Base-by-base conservation (phyloP, 495 filamentous ascomycete genomes). In the Penicillium diatomitis region DNA sequence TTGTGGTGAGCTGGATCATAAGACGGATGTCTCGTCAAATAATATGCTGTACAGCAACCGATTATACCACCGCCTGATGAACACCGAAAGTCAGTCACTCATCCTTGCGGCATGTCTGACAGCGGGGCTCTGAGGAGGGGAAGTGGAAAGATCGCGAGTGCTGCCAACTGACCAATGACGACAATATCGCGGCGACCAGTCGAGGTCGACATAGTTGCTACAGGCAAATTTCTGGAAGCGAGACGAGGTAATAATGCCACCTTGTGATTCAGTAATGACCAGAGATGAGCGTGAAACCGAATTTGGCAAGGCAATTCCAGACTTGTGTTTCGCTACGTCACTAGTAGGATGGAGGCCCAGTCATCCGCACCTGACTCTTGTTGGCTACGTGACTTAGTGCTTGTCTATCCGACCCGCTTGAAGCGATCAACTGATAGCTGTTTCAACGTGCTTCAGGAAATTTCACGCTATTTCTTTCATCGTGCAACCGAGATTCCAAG, bases 21-120 rank as follows among this genome's bases (percentile, higher is more conserved):
- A 27, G 79, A 80, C 8, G 87, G 86, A 66, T 98, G 92, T 51
- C 88, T 84, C 2, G 89, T 91, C 9, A 98, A 73, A 62, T 85
- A 97, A 67, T 98, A 98, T 45, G 92, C 92, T 9, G 88, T 88
- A 47, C 88, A 92, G 65, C 83, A 86, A 57, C 92, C 92, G 59
- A 98, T 95, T 48, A 98, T 90, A 60, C 92, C 92, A 56, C 91
- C 92, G 55, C 92, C 91, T 90, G 28, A 20, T 6, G 32, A 41
- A 41, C 10, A 32, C 32, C 41, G 12, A 41, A 28, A 8, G 39
- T 5, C 28, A 48, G 41, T 64, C 37, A 67, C 51, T 10, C 37
- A 9, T 46, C 32, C 37, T 28, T 47, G 20, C 20, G 2, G 20
- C 20, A 2, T 20, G 20, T 20, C 20, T 20, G 20, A 20, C 20